phyloP scores from a whole-genome alignment of 345 rosid species.

The Rhodamnia rubescens region DNA sequence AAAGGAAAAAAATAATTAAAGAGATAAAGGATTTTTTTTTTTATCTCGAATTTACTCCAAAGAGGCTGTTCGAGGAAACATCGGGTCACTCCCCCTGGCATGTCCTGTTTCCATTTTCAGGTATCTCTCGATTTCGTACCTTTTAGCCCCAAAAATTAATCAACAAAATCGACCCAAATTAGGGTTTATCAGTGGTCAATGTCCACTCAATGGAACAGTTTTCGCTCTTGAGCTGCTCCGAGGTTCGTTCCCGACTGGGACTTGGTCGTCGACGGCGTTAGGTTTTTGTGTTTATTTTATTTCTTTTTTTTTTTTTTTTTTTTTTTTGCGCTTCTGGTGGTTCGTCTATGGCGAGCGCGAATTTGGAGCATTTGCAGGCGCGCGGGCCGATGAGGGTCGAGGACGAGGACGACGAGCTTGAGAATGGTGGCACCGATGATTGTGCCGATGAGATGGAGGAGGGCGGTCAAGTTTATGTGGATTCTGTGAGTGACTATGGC shows the following conservation, averaged over 20 bases:
- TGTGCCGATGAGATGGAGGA: constrained; percentile 36
- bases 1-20: background rate
- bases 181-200: background rate
- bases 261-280: background rate
- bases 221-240: background rate
- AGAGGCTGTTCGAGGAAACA: background rate
- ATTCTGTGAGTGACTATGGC: constrained; percentile 32
- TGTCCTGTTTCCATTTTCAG: background rate
- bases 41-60: background rate
- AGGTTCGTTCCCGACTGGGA: background rate
- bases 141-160: background rate
- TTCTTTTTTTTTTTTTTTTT: no score
- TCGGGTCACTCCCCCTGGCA: background rate
- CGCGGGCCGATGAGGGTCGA: constrained; percentile 37
- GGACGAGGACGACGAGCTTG: constrained; percentile 28
- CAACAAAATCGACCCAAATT: background rate
- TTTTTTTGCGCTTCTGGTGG: background rate
- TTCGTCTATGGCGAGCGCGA: background rate
- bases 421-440: background rate
- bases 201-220: background rate
- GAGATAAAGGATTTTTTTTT: background rate
- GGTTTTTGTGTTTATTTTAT: background rate
- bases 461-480: constrained; percentile 4
- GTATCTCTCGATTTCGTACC: background rate
- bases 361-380: constrained; percentile 43